A percentile compares a stretch with the other conserved stretches of the same genome.
These are phyloP conservation scores for Chytriomyces sp. DNA, from an alignment of 192 early-diverging fungal species.

Conservation along the genomic window DNA sequence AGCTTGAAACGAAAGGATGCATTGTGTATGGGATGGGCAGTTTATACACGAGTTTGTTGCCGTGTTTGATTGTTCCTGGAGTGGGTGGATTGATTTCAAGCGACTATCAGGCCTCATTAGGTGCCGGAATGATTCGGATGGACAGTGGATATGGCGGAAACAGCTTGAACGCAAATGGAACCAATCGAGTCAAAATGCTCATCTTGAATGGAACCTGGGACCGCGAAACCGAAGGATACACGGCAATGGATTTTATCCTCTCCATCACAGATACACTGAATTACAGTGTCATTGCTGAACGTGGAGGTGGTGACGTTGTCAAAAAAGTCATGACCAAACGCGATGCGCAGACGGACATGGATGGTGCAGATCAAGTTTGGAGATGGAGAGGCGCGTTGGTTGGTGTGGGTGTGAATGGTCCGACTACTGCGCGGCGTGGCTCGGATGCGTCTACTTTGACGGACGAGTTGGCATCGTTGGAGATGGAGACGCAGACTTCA, in stretches of 20 bases:
- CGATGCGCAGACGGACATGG: slow-evolving; percentile 36
- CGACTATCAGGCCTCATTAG: slow-evolving; percentile 23
- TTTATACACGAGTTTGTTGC: slow-evolving; percentile 75
- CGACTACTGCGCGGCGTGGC: not conserved
- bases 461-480: not conserved
- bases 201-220: slow-evolving; percentile 74
- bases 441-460: not conserved
- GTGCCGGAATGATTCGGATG: not conserved
- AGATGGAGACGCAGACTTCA: not conserved
- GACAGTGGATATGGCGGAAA: not conserved
- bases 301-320: slow-evolving; percentile 18
- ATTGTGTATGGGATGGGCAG: slow-evolving; percentile 77
- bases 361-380: slow-evolving; percentile 42
- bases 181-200: slow-evolving; percentile 59
- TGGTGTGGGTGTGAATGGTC: slow-evolving; percentile 1
- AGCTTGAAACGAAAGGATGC: slow-evolving; percentile 55
- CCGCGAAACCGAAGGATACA: slow-evolving; percentile 71
- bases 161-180: not conserved
- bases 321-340: slow-evolving; percentile 31
- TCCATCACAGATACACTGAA: slow-evolving; percentile 73
- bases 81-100: slow-evolving; percentile 68
- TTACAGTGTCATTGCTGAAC: slow-evolving; percentile 45
- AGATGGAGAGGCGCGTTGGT: slow-evolving; percentile 32
- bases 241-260: slow-evolving; percentile 72
- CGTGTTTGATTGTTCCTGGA: slow-evolving; percentile 71